Evolutionary conservation across 1,284 basidiomycete genomes (phyloP).

Genomic region (Kalmanozyma brasiliensis): DNA sequence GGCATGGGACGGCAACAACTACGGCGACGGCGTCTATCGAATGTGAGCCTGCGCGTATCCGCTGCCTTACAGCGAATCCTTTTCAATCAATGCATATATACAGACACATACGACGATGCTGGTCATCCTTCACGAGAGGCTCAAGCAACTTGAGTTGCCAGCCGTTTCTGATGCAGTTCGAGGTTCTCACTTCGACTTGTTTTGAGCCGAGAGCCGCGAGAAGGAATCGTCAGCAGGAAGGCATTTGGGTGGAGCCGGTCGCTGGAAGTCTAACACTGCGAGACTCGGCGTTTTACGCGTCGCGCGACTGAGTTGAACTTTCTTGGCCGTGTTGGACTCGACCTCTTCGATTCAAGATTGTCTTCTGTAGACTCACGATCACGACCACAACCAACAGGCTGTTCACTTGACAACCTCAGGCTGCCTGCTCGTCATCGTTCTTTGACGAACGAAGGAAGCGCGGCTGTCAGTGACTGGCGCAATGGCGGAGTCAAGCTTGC

Average conservation of each 20-base stretch:
- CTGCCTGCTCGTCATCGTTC: background rate
- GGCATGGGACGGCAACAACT: slow-evolving; percentile 61
- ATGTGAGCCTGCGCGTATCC: slow-evolving; percentile 1
- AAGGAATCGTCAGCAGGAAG: no score
- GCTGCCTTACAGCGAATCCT: no score
- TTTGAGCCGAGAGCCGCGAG: no score
- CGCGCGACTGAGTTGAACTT: slow-evolving; percentile 25
- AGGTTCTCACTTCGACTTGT: no score
- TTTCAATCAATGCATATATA: background rate
- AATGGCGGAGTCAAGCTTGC: slow-evolving; percentile 23
- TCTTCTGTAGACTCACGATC: background rate
- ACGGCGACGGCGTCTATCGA: slow-evolving; percentile 50
- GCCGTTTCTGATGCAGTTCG: no score
- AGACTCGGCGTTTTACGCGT: slow-evolving; percentile 24
- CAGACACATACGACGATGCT: no score
- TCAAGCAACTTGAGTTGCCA: no score
- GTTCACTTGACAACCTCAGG: no score
- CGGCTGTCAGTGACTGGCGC: background rate
- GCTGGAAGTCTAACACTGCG: slow-evolving; percentile 11
- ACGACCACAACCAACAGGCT: slow-evolving; percentile 8
- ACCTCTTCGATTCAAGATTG: background rate
- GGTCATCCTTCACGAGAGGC: no score
- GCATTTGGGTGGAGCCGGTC: no score
- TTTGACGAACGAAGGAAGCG: no score
- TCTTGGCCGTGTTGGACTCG: slow-evolving; percentile 32